Percentiles rank a stretch among this genome's conserved stretches.
phyloP scores from a whole-genome alignment of 2,329 filamentous ascomycete species.

The Dothistroma pini region DNA sequence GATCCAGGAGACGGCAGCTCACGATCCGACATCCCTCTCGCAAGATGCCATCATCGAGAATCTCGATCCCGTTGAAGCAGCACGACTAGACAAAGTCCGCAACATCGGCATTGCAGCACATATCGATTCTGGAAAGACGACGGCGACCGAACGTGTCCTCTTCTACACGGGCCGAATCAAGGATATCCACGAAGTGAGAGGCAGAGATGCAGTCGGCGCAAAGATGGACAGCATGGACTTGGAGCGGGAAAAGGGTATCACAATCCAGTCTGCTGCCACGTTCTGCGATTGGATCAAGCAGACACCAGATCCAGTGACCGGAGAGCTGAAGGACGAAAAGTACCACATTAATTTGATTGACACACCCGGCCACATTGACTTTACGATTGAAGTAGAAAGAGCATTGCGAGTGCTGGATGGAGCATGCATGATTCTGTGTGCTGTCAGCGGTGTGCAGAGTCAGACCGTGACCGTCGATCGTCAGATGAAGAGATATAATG shows the following conservation, averaged over 20 bases:
- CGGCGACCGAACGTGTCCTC: slow-evolving; percentile 89
- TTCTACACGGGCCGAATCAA: slow-evolving; percentile 98
- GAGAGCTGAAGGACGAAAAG: slow-evolving; percentile 77
- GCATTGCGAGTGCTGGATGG: slow-evolving; percentile 92
- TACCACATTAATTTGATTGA: slow-evolving; percentile 99
- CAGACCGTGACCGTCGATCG: slow-evolving; percentile 98
- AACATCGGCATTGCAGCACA: slow-evolving; percentile 99
- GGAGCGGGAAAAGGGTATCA: slow-evolving; percentile 97
- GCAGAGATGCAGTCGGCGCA: slow-evolving; percentile 89
- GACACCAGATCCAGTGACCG: slow-evolving; percentile 41
- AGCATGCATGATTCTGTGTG: slow-evolving; percentile 97
- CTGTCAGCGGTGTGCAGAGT: slow-evolving; percentile 93
- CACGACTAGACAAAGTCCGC: slow-evolving; percentile 73
- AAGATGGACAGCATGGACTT: slow-evolving; percentile 99
- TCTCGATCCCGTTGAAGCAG: slow-evolving; percentile 73
- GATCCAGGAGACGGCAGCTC: slow-evolving; percentile 54
- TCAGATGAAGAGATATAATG: slow-evolving; percentile 98
- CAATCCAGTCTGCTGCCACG: slow-evolving; percentile 95
- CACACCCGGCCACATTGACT: slow-evolving; percentile 97
- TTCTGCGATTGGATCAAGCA: slow-evolving; percentile 96
- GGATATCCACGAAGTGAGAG: slow-evolving; percentile 93
- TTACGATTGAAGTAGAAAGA: slow-evolving; percentile 97
- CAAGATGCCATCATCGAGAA: slow-evolving; percentile 71
- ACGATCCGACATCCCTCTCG: slow-evolving; percentile 54
- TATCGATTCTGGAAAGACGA: slow-evolving; percentile 98